Evolutionary conservation across 2,329 filamentous ascomycete species (phyloP), one percentile per base, ranked within the genome.

Genomic region (Aspergillus amoenus): DNA sequence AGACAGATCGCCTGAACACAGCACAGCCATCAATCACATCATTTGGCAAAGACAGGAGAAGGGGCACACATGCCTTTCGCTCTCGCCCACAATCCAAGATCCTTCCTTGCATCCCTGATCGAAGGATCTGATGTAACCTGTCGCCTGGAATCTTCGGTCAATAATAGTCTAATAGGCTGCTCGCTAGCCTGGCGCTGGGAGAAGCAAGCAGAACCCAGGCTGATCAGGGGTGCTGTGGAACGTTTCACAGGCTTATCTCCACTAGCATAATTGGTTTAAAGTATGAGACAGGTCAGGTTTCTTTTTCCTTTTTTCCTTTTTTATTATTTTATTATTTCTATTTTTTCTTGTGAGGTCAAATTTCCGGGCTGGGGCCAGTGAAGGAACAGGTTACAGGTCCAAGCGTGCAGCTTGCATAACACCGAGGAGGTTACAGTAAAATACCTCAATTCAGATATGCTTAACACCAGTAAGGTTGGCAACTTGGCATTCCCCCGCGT

Each of bases 401-500:
- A 13, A 37, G 34, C 34, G 9, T 30, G 27, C 27, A 30, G 27
- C 27, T 30, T 30, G 27, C 27, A 30, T 11, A 30, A 30, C 27
- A 30, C 27, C 27, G 27, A 30, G 8, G 9, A 3, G 27, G 27
- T 30, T 9, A 30, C 41, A 43, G 41, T 21, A 43, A 37, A 47
- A 37, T 47, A 32, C n/a, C 27, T 43, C 40, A 52, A 44, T 13
- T 18, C 32, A 45, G 56, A 66, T 72, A 72, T 71, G 70, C 70
- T 72, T 72, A 72, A 72, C 69, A 67, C 68, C 64, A 70, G 67
- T 71, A 72, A 72, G 70, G 70, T 72, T 72, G 67, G 69, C 63
- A 64, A 65, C 63, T 65, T 65, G 63, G 64, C 64, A 66, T 55
- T 58, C 58, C 60, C 27, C 62, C 63, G 60, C 61, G 61, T 61